Percentiles rank a stretch among this genome's conserved stretches.
Conservation (phyloP, 176 grass and related monocot genomes). For the Eremochloa ophiuroides region DNA sequence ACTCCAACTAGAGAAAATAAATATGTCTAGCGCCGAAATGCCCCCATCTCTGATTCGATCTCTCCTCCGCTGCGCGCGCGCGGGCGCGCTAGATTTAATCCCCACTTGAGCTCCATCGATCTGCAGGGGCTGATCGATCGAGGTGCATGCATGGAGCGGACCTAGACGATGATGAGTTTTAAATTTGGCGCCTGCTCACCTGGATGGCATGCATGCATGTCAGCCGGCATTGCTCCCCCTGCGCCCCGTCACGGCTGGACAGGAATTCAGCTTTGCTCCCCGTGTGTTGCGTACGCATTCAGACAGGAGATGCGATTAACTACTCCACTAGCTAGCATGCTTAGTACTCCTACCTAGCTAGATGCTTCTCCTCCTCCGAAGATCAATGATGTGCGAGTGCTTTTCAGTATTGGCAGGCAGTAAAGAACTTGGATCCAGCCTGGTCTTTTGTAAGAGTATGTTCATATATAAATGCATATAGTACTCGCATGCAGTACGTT, state of each 20-base stretch:
- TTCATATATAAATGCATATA: background rate
- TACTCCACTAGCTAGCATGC: background rate
- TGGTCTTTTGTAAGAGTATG: conserved; percentile 33
- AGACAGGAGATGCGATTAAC: conserved; percentile 30
- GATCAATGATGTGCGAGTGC: conserved; percentile 8
- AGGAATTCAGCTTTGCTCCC: conserved; percentile 30
- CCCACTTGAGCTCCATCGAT: conserved; percentile 40
- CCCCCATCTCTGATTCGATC: conserved; percentile 10
- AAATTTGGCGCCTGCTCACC: background rate
- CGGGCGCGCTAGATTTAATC: conserved; percentile 20
- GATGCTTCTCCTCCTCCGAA: conserved; percentile 28
- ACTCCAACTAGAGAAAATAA: conserved; percentile 13
- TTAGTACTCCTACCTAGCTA: background rate
- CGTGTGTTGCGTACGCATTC: conserved; percentile 31
- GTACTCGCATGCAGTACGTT: background rate
- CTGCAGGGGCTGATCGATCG: too few species aligned
- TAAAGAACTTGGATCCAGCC: conserved; percentile 26
- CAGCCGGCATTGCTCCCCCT: background rate
- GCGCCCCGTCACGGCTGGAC: conserved; percentile 7
- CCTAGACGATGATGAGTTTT: background rate
- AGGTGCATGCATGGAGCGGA: conserved; percentile 34
- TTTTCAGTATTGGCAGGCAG: background rate
- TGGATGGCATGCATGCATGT: background rate
- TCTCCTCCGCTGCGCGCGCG: background rate
- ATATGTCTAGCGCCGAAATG: background rate